phyloP scores from a whole-genome alignment of 2,329 filamentous ascomycete species.

The Venturia asperata region DNA sequence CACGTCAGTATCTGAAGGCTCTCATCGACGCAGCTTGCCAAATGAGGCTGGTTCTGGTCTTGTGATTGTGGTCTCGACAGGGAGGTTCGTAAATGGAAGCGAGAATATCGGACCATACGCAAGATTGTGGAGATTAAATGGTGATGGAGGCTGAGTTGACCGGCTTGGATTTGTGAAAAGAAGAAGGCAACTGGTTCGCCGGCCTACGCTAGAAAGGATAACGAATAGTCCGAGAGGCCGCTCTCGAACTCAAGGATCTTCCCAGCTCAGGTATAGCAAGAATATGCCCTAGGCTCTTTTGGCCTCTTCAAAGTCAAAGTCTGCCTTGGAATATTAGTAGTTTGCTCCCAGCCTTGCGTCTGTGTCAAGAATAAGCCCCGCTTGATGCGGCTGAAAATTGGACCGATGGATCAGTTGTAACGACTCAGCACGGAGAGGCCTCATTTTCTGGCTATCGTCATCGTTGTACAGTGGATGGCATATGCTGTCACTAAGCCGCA shows the following conservation, averaged over 20 bases:
- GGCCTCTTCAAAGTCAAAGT: background rate
- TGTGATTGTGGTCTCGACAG: background rate
- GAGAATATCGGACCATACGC: background rate
- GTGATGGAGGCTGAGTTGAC: background rate
- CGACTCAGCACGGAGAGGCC: background rate
- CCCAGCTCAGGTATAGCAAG: background rate
- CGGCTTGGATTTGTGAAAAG: background rate
- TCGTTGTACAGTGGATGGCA: background rate
- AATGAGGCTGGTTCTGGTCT: background rate
- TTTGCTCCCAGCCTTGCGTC: background rate
- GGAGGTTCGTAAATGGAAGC: background rate
- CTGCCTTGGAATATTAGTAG: background rate
- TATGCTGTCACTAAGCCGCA: no score
- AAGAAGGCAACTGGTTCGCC: constrained; percentile 10
- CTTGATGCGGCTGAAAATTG: constrained; percentile 2
- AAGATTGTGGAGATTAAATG: background rate
- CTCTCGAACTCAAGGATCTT: background rate
- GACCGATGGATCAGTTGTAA: background rate
- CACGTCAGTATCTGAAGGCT: constrained; percentile 2
- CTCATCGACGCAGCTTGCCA: background rate
- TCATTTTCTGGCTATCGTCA: background rate
- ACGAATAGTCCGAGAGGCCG: background rate
- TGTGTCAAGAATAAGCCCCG: background rate
- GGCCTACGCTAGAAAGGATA: background rate
- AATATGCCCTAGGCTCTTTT: background rate